Conservation (phyloP, 2,329 filamentous ascomycete genomes). For the Fusarium temperatum region DNA sequence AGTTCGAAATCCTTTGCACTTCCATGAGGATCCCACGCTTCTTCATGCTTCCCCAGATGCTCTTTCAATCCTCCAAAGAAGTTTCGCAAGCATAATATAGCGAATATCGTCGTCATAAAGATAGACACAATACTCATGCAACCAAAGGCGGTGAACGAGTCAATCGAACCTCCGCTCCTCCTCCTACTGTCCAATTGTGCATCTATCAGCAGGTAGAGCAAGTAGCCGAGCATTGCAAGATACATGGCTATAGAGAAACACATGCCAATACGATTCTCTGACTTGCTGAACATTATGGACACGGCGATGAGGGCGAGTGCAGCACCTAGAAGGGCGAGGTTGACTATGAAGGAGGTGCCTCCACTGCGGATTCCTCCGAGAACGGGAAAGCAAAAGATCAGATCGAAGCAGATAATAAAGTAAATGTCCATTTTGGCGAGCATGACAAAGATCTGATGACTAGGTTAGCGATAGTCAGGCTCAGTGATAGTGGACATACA, state of each 20-base stretch:
- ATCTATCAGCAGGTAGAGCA: neutral
- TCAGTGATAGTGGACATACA: neutral
- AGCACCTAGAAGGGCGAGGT: neutral
- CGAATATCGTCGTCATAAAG: neutral
- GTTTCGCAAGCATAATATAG: neutral
- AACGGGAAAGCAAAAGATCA: neutral
- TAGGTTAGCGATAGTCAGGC: neutral
- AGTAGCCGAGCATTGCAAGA: neutral
- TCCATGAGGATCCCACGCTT: neutral
- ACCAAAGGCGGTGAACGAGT: neutral
- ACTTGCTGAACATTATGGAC: neutral
- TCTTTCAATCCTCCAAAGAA: constrained; percentile 1
- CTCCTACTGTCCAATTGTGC: neutral
- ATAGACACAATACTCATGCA: neutral
- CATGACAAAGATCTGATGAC: neutral
- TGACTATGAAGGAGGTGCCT: neutral
- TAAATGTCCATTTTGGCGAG: constrained; percentile 1
- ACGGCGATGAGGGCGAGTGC: neutral
- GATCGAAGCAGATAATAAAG: neutral
- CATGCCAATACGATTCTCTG: neutral
- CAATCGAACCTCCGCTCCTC: accelerated
- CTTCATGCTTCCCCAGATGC: neutral
- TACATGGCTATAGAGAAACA: neutral
- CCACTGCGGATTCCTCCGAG: neutral
- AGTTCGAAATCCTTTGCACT: constrained; percentile 1